Evolutionary conservation across 2,329 filamentous ascomycete species (phyloP).

Genomic region (Chaetomiaceae sp.): DNA sequence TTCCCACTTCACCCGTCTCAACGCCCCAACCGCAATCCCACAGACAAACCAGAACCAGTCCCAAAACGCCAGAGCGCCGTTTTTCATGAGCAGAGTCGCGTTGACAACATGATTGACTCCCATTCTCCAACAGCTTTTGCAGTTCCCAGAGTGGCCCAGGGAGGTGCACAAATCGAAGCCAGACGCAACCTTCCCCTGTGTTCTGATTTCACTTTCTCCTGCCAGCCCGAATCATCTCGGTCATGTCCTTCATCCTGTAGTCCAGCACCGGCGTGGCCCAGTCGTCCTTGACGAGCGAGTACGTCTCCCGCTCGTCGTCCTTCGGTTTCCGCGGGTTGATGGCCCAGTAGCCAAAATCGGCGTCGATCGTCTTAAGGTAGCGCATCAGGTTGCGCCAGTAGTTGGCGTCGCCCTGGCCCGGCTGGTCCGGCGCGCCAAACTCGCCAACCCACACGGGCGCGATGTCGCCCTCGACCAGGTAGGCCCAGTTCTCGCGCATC

Average conservation of each 20-base stretch:
- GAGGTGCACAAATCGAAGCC: too few relatives aligned
- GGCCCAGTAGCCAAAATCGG: constrained; percentile 66
- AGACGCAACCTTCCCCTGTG: too few relatives aligned
- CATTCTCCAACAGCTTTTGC: too few relatives aligned
- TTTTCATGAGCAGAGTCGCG: too few relatives aligned
- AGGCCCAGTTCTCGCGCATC: constrained; percentile 62
- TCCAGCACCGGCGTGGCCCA: constrained; percentile 58
- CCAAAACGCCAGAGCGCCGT: too few relatives aligned
- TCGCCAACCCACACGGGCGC: constrained; percentile 65
- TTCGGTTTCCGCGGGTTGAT: constrained; percentile 60
- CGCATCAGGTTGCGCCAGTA: constrained; percentile 61
- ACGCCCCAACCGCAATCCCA: background rate
- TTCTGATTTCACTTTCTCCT: constrained; percentile 1
- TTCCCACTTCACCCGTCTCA: too few relatives aligned
- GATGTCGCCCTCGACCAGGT: constrained; percentile 48
- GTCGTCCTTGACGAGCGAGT: constrained; percentile 56
- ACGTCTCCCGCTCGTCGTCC: constrained; percentile 51
- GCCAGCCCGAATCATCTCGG: constrained; percentile 41
- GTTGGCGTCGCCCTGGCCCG: constrained; percentile 51
- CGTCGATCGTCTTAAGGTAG: constrained; percentile 51
- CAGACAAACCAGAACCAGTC: too few relatives aligned
- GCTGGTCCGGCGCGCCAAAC: constrained; percentile 52
- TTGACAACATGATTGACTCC: too few relatives aligned
- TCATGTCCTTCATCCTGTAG: constrained; percentile 57
- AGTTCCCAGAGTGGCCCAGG: too few relatives aligned